Percentiles rank a stretch among this genome's conserved stretches.
phyloP scores from a whole-genome alignment of 2,329 filamentous ascomycete species.

The Aulographum hederae region DNA sequence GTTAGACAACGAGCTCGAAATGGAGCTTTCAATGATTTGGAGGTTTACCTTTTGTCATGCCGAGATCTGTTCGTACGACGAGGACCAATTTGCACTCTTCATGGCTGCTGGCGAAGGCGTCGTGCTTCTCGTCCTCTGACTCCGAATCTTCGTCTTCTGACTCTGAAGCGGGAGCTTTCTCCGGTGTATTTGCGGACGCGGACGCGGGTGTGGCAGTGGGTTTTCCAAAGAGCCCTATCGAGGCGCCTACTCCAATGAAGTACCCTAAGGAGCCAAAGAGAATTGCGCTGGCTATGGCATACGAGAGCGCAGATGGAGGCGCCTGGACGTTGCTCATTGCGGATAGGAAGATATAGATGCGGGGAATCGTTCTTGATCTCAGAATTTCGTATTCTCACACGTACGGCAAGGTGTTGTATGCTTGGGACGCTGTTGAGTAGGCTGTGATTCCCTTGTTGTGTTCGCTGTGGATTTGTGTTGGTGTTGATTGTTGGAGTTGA shows the following conservation, averaged over 20 bases:
- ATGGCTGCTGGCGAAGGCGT: slow-evolving; percentile 28
- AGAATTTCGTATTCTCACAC: too few relatives aligned
- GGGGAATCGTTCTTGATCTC: too few relatives aligned
- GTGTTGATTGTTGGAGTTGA: too few relatives aligned
- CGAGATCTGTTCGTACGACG: slow-evolving; percentile 81
- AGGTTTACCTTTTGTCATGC: slow-evolving; percentile 80
- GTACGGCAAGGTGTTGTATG: too few relatives aligned
- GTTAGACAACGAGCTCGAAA: slow-evolving; percentile 1
- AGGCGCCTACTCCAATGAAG: slow-evolving; percentile 44
- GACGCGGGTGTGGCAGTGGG: slow-evolving; percentile 9
- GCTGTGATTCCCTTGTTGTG: too few relatives aligned
- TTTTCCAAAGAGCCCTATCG: slow-evolving; percentile 56
- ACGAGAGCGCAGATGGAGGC: slow-evolving; percentile 34
- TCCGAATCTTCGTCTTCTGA: slow-evolving; percentile 3
- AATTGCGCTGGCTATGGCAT: slow-evolving; percentile 56
- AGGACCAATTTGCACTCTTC: slow-evolving; percentile 93
- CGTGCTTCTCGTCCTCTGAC: slow-evolving; percentile 18
- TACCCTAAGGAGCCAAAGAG: slow-evolving; percentile 62
- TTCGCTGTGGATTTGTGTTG: too few relatives aligned
- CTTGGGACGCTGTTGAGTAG: too few relatives aligned
- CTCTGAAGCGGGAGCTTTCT: too few relatives aligned
- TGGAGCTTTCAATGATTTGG: too few relatives aligned
- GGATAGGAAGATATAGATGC: too few relatives aligned
- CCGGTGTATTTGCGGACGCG: slow-evolving; percentile 1
- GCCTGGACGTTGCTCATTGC: too few relatives aligned